Evolutionary conservation across 148 eudicot genomes (phyloP).

Genomic region (Drosera capensis): DNA sequence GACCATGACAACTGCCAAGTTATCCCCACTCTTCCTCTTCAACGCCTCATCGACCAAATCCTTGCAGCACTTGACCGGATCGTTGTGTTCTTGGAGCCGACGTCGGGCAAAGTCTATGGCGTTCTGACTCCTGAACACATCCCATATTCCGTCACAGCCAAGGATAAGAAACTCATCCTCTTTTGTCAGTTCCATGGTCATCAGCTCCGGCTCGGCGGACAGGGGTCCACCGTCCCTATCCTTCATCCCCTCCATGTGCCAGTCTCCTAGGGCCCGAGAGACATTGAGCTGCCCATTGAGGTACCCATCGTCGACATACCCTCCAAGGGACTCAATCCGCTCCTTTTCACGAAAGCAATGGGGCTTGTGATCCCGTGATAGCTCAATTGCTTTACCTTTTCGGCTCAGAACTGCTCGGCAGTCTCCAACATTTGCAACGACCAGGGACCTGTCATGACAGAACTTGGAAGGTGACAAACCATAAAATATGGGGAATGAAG

Average conservation of each 20-base stretch:
- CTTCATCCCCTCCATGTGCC: constrained; percentile 82
- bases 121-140: constrained; percentile 82
- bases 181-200: constrained; percentile 40
- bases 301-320: constrained; percentile 74
- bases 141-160: constrained; percentile 92
- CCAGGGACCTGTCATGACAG: constrained; percentile 39
- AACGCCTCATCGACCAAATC: constrained; percentile 75
- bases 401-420: constrained; percentile 87
- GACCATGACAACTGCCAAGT: constrained; percentile 62
- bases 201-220: constrained; percentile 71
- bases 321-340: constrained; percentile 82
- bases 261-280: constrained; percentile 84
- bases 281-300: constrained; percentile 83
- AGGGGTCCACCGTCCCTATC: constrained; percentile 47
- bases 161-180: constrained; percentile 91
- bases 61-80: constrained; percentile 56
- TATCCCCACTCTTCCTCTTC: constrained; percentile 79
- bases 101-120: constrained; percentile 90
- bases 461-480: background rate
- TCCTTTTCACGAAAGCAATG: constrained; percentile 34
- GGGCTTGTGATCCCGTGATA: constrained; percentile 91
- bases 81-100: constrained; percentile 77
- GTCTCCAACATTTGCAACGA: constrained; percentile 95
- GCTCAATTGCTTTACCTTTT: constrained; percentile 70
- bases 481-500: background rate